These are phyloP conservation scores for Lolium perenne DNA, from an alignment of 176 grass and related monocot species.

Conservation along the genomic window DNA sequence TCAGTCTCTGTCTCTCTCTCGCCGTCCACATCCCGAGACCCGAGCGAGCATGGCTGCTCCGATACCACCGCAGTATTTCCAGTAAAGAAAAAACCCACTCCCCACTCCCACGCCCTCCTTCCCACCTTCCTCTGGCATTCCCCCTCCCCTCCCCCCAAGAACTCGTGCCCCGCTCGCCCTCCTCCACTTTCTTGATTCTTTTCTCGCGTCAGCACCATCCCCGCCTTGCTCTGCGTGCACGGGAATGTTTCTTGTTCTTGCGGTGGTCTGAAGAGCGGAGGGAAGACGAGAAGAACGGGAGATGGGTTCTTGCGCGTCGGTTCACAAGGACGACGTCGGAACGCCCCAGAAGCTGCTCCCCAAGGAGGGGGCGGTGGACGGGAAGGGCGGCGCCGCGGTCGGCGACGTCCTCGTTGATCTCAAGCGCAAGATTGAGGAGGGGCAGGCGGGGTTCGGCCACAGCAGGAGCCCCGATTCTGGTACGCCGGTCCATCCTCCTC, in stretches of 20 bases:
- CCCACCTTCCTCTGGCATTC: neutral
- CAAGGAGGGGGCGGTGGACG: constrained; percentile 51
- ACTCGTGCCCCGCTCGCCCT: constrained; percentile 19
- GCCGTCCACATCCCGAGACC: constrained; percentile 15
- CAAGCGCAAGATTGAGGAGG: constrained; percentile 37
- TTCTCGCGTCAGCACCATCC: neutral
- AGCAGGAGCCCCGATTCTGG: constrained; percentile 62
- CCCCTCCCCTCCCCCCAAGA: constrained; percentile 22
- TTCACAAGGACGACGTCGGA: constrained; percentile 56
- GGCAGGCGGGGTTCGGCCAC: constrained; percentile 26
- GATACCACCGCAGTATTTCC: constrained; percentile 40
- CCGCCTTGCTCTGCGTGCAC: constrained; percentile 8
- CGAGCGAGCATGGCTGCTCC: constrained; percentile 35
- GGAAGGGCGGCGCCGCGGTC: constrained; percentile 46
- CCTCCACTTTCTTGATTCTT: constrained; percentile 28
- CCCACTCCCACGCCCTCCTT: neutral
- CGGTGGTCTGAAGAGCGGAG: constrained; percentile 17
- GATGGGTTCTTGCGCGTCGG: constrained; percentile 91
- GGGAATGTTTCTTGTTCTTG: neutral
- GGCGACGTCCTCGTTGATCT: constrained; percentile 49
- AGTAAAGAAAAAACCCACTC: constrained; percentile 45
- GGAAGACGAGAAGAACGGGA: neutral
- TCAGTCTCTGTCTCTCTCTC: neutral
- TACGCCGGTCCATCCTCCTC: constrained; percentile 38
- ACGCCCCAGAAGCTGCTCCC: constrained; percentile 57